Evolutionary conservation across 768 basidiomycete genomes (phyloP).

Genomic region (Kwoniella pini): DNA sequence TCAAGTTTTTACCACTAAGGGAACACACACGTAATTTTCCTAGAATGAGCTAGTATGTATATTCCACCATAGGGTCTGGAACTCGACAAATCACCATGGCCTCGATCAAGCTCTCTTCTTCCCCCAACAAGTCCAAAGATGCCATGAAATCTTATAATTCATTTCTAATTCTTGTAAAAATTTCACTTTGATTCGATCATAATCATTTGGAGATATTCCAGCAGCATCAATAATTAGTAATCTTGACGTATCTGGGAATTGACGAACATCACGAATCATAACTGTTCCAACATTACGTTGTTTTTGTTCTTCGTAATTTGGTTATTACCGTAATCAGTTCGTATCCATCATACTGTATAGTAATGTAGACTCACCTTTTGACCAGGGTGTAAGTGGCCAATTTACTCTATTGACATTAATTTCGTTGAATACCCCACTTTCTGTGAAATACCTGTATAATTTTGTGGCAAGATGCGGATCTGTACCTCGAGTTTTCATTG

Average conservation of each 20-base stretch:
- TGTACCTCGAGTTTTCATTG: constrained; percentile 5
- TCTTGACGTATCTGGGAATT: constrained; percentile 1
- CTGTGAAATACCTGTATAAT: constrained; percentile 1
- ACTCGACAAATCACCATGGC: background rate
- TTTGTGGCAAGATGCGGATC: constrained; percentile 13
- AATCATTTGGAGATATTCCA: background rate
- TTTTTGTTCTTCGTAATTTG: background rate
- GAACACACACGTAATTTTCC: too few species aligned
- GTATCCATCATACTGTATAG: too few species aligned
- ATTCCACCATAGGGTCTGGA: too few species aligned
- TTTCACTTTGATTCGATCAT: background rate
- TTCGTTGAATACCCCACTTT: background rate
- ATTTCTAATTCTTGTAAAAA: background rate
- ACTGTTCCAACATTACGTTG: background rate
- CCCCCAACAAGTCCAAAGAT: background rate
- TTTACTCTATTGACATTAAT: background rate
- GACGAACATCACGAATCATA: background rate
- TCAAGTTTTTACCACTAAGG: too few species aligned
- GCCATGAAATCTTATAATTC: background rate
- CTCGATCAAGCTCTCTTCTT: background rate
- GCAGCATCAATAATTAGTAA: constrained; percentile 2
- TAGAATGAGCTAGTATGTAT: too few species aligned
- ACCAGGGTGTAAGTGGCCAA: constrained; percentile 7
- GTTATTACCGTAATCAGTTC: too few species aligned
- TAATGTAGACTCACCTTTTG: background rate